A percentile compares a stretch with the other conserved stretches of the same genome.
Conservation (phyloP, 2,329 filamentous ascomycete genomes). For the Botryotinia calthae region DNA sequence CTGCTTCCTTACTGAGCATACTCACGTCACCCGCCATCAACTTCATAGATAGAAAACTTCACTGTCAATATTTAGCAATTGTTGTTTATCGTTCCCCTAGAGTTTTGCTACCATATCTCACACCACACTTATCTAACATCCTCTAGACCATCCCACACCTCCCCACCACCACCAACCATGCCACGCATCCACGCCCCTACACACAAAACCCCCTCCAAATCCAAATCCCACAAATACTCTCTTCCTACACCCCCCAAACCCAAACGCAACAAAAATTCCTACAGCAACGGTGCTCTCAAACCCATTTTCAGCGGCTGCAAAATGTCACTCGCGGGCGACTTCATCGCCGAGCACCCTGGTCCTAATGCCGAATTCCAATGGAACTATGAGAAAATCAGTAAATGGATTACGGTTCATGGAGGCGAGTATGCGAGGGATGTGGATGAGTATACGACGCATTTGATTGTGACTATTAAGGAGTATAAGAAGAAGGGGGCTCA, state of each 20-base stretch:
- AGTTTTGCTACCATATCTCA: not conserved
- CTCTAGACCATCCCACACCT: not conserved
- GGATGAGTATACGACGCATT: slow-evolving; percentile 62
- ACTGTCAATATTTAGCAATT: not conserved
- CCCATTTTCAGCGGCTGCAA: slow-evolving; percentile 51
- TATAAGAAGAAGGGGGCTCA: slow-evolving; percentile 46
- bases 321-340: slow-evolving; percentile 58
- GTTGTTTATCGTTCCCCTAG: not conserved
- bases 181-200: not conserved
- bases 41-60: not conserved
- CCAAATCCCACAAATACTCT: not conserved
- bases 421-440: slow-evolving; percentile 56
- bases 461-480: slow-evolving; percentile 63
- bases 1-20: not conserved
- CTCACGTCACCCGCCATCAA: not conserved
- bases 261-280: slow-evolving; percentile 3
- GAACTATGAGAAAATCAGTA: slow-evolving; percentile 54
- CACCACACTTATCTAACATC: not conserved
- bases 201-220: not conserved
- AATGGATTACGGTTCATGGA: slow-evolving; percentile 63
- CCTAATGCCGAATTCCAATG: not conserved
- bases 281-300: slow-evolving; percentile 23
- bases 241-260: not conserved
- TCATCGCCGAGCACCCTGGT: slow-evolving; percentile 40
- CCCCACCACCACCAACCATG: not conserved